Base-by-base conservation (phyloP, 1,284 basidiomycete species). In the Ustilago cynodontis region DNA sequence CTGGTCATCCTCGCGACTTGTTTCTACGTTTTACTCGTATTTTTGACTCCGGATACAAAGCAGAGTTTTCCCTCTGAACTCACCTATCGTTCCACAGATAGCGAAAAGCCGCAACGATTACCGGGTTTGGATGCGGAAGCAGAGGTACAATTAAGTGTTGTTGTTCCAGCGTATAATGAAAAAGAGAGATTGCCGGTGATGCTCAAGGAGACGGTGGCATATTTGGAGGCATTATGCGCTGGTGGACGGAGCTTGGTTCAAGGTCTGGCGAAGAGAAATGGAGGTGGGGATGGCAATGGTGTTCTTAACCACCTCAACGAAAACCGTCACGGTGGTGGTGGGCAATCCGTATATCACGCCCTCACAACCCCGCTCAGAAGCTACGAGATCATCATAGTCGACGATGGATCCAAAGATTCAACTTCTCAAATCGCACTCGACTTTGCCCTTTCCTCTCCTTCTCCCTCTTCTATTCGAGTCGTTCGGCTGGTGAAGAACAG, bases 141-240 rank as follows among this genome's bases (percentile, higher is more conserved):
- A n/a, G 35, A 49, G 5, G 77, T 87, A 45, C 84, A 85, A 45
- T 88, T 98, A 31, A 92, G 90, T 22, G 89, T 97, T 71, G 89
- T 97, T 65, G 90, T 97, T 9, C 95, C 95, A 14, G 94, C 95
- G 0, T 98, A 91, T 88, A 97, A 97, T 82, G 95, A 97, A 87
- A 90, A 90, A 10, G 87, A 89, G 16, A 90, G 95, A 7, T 88
- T 98, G n/a, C 91, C 91, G 0, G 84, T 87, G 43, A 97, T 97
- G 94, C 90, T 98, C 75, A 87, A 88, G 5, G 90, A 91, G 26
- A 90, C 93, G 8, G 87, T 95, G 57, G 71, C 73, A 10, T 87
- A 73, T 65, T 79, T 88, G 49, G 82, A 89, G 87, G 20, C 90
- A 8, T 37, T 77, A 9, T 69, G 61, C 9, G 11, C 2, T 49